Evolutionary conservation across 345 rosid species (phyloP).

Genomic region (Arabidopsis suecica): DNA sequence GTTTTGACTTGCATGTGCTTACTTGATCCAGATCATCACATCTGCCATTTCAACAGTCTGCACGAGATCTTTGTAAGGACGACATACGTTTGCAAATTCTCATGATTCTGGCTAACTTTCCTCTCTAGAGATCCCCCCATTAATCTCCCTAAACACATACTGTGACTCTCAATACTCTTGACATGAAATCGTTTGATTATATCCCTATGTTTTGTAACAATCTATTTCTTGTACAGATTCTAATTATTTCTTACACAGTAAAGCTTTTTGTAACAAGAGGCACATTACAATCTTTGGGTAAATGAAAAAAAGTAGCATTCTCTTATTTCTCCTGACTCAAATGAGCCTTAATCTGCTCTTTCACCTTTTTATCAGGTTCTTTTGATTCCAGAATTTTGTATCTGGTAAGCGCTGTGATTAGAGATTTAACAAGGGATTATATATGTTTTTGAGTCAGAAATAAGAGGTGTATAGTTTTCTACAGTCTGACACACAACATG

Average conservation of each 20-base stretch:
- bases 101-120: neutral
- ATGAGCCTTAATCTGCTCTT: constrained; percentile 6
- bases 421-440: constrained; percentile 6
- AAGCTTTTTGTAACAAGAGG: neutral
- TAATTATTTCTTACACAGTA: neutral
- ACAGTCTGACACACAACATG: constrained; percentile 44
- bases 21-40: constrained; percentile 34
- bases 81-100: neutral
- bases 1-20: neutral
- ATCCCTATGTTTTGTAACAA: constrained; percentile 21
- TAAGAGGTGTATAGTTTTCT: constrained; percentile 35
- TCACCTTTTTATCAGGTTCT: neutral
- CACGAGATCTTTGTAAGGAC: constrained; percentile 4
- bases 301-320: neutral
- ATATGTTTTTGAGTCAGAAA: neutral
- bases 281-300: constrained; percentile 1
- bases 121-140: constrained; percentile 4
- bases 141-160: constrained; percentile 16
- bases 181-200: neutral
- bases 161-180: neutral
- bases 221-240: constrained; percentile 33
- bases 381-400: neutral
- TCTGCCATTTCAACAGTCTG: constrained; percentile 1
- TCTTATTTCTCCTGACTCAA: constrained; percentile 20
- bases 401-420: constrained; percentile 9